Base-by-base conservation (phyloP, 768 basidiomycete species). In the Porphyrellus cyaneotinctus region DNA sequence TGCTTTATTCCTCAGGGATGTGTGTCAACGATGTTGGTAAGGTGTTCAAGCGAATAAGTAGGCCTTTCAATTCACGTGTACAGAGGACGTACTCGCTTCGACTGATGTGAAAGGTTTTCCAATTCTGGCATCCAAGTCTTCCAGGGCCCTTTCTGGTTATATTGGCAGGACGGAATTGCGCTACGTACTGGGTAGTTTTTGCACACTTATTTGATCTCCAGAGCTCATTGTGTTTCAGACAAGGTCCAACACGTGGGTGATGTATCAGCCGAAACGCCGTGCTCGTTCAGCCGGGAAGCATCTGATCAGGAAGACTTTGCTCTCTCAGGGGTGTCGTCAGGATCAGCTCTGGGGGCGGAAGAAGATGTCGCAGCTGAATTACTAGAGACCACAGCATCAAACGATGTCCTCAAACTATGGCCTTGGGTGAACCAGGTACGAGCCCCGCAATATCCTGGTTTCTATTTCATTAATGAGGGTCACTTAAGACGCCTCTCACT, bases 351-450 rank as follows among this genome's bases (percentile, higher is more conserved):
- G 28, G 83, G 80, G 12, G 75, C 77, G 4, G 86, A 87, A 56
- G 88, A 87, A 51, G 87, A 88, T 38, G 78, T 84, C 22, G 77
- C 82, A 10, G 74, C 79, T 30, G 82, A 87, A 46, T 74, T 87
- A 24, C 78, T 89, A 43, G 83, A 83, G 59, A 78, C 75, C 12
- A 79, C 82, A 3, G 74, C 78, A 2, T 77, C 79, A 1, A 78
- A 78, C 11, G 77, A 82, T 52, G 76, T 78, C 18, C 71, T 89
- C 30, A 82, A 81, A 63, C 75, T 93, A 48, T 88, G 88, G 78
- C 88, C 91, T 10, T 98, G 93, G 87, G 92, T 98, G 1, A 97
- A 97, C 67, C 87, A 93, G 78, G 97, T 95, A 67, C 28, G 58
- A 12, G 38, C 46, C 15, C 37, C 32, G n/a, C 39, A 22, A 35